Percentiles rank a stretch among this genome's conserved stretches.
These are phyloP conservation scores for Bipolaris cookei DNA, from an alignment of 2,329 filamentous ascomycete species.

Conservation along the genomic window DNA sequence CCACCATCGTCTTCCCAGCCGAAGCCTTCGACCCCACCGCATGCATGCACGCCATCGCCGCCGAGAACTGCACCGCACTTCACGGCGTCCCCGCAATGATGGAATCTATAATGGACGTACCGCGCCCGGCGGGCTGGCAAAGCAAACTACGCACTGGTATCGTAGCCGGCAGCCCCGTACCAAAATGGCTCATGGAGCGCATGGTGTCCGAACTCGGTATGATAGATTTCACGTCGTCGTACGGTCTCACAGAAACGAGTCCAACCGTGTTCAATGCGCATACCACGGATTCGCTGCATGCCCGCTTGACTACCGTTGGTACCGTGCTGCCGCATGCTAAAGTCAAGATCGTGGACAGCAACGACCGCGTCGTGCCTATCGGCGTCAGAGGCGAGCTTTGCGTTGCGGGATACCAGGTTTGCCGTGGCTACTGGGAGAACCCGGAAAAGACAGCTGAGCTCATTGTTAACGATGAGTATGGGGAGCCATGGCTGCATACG, in stretches of 20 bases:
- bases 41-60: conserved; percentile 67
- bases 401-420: conserved; percentile 78
- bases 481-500: conserved; percentile 50
- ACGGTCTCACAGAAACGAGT: conserved; percentile 75
- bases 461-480: conserved; percentile 69
- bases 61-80: conserved; percentile 66
- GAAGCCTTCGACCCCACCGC: conserved; percentile 72
- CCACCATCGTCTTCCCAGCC: conserved; percentile 76
- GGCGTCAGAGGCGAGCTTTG: conserved; percentile 76
- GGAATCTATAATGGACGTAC: conserved; percentile 64
- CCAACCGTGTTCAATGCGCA: conserved; percentile 84
- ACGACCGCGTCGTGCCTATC: conserved; percentile 69
- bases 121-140: conserved; percentile 55
- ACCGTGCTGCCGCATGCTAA: conserved; percentile 74
- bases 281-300: conserved; percentile 71
- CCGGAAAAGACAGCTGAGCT: conserved; percentile 76
- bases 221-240: conserved; percentile 67
- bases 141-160: conserved; percentile 72
- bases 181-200: conserved; percentile 74
- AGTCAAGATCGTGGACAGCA: conserved; percentile 77
- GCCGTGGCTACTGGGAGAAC: conserved; percentile 69
- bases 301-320: conserved; percentile 73
- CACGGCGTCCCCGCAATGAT: conserved; percentile 89
- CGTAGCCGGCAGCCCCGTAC: conserved; percentile 79
- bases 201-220: conserved; percentile 75